Evolutionary conservation across 116 monocot species (phyloP).

Genomic region (Cymodocea nodosa): DNA sequence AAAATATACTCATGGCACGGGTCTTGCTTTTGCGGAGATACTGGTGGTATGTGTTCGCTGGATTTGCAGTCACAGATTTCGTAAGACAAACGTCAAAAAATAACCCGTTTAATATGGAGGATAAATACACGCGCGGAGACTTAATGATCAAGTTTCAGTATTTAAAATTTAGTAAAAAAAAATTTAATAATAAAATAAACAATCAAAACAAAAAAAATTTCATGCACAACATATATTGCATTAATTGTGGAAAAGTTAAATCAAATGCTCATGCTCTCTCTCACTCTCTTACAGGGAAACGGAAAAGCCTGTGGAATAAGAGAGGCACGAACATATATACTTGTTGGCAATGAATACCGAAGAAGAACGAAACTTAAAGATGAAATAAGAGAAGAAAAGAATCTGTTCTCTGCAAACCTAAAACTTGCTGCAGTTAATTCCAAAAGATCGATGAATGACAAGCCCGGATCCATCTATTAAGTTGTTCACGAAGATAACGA

Average conservation of each 20-base stretch:
- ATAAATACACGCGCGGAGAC: too few species aligned
- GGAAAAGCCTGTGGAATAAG: neutral
- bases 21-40: conserved; percentile 7
- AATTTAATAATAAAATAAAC: too few species aligned
- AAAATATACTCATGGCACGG: conserved; percentile 2
- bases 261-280: too few species aligned
- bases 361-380: neutral
- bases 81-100: neutral
- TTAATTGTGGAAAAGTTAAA: neutral
- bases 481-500: neutral
- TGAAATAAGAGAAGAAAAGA: neutral
- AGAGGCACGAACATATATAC: neutral
- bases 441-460: neutral
- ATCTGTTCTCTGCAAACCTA: neutral
- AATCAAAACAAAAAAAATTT: too few species aligned
- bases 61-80: conserved; percentile 1
- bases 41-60: conserved; percentile 2
- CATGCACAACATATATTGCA: too few species aligned
- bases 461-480: neutral
- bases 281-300: too few species aligned
- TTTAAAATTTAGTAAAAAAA: too few species aligned
- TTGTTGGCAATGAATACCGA: neutral
- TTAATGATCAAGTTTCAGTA: too few species aligned
- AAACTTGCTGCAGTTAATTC: neutral
- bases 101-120: too few species aligned